A percentile compares a stretch with the other conserved stretches of the same genome.
These are phyloP conservation scores for Acrocalymma vagum DNA, from an alignment of 2,329 filamentous ascomycete species.

Conservation along the genomic window DNA sequence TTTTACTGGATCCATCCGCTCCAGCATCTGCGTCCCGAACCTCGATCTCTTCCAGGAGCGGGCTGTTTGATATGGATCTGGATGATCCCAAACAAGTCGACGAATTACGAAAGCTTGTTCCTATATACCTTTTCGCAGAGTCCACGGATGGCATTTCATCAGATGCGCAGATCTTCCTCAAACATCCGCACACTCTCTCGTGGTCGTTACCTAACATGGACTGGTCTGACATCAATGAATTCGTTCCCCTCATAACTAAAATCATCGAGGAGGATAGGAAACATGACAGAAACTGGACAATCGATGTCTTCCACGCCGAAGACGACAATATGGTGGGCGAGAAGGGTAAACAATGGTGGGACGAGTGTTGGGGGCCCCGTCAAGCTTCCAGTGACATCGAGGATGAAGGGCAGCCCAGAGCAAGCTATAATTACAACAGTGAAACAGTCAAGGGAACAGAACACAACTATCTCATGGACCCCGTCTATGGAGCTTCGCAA, in stretches of 20 bases:
- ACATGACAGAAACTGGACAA: constrained; percentile 20
- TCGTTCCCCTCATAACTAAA: constrained; percentile 31
- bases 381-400: constrained; percentile 2
- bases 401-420: not conserved
- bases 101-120: constrained; percentile 31
- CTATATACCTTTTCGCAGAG: constrained; percentile 35
- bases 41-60: constrained; percentile 3
- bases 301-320: constrained; percentile 40
- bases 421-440: constrained; percentile 25
- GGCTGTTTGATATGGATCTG: constrained; percentile 8
- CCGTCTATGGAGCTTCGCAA: constrained; percentile 31
- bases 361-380: constrained; percentile 29
- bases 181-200: constrained; percentile 24
- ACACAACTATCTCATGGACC: constrained; percentile 38
- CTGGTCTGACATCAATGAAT: constrained; percentile 36
- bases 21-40: constrained; percentile 5
- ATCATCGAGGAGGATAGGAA: constrained; percentile 22
- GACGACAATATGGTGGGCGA: constrained; percentile 37
- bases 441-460: constrained; percentile 28
- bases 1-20: constrained; percentile 17
- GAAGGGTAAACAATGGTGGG: constrained; percentile 36
- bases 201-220: constrained; percentile 28
- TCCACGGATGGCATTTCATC: constrained; percentile 32
- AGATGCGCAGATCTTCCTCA: constrained; percentile 37
- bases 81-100: constrained; percentile 27